Evolutionary conservation across 2,329 filamentous ascomycete species (phyloP), one percentile per base, ranked within the genome.

Genomic region (Exophiala viscosa): DNA sequence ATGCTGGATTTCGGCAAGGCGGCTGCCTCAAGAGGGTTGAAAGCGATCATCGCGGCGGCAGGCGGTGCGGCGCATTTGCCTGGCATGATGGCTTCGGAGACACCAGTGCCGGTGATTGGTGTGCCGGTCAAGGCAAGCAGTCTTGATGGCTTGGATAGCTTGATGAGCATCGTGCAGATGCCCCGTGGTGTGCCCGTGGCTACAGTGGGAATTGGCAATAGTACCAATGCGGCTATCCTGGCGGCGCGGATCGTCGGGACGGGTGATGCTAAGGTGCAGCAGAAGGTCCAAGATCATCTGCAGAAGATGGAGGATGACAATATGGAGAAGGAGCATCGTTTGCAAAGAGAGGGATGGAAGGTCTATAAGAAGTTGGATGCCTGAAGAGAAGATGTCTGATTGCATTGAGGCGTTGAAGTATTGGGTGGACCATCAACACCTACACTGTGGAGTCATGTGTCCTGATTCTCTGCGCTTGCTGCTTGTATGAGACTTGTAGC

Each of bases 161-260:
- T 88, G 45, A 67, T 83, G 23, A 83, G 79, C 58, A 87, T 87
- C 59, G 83, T 87, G 3, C 84, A 87, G 64, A 87, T 88, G 85
- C 85, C 85, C 7, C 73, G 83, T 41, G 85, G 85, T 3, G 77
- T 83, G 36, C 85, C 85, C 1, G 81, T 83, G 2, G 85, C 85
- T 2, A 87, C 85, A 0, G 84, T 88, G 1, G 85, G 80, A 9
- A 87, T 88, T 66, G 86, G 87, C 65, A 88, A 88, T 69, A 83
- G 82, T 2, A 85, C 83, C 32, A 88, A 88, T 62, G 86, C 86
- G 0, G 84, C 80, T 0, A 70, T 87, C 11, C 69, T 87, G n/a
- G 84, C 85, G 0, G 76, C 85, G 28, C 72, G 83, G 13, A 85
- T 87, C 31, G 67, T 88, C 1, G 83, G 82, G 4, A 58, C 58